These are phyloP conservation scores for Taphrina sp. DNA, from an alignment of 1,139 yeast species.

Conservation along the genomic window DNA sequence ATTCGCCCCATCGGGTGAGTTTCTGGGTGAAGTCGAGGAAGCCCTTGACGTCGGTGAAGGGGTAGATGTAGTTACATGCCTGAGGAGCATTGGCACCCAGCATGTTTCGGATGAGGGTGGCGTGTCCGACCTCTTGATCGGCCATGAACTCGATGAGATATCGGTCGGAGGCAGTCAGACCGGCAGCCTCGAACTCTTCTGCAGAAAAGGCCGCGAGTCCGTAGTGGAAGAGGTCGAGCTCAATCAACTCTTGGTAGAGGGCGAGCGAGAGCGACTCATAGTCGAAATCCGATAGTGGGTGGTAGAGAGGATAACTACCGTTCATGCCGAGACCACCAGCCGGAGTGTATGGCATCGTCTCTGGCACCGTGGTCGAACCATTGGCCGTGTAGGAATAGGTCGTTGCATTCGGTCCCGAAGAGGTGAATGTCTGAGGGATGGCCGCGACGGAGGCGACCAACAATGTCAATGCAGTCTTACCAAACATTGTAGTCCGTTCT, in stretches of 20 bases:
- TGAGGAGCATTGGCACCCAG: slow-evolving; percentile 35
- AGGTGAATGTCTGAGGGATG: slow-evolving; percentile 26
- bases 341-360: slow-evolving; percentile 35
- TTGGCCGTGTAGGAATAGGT: slow-evolving; percentile 33
- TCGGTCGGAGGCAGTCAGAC: slow-evolving; percentile 31
- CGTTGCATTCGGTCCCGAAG: slow-evolving; percentile 29
- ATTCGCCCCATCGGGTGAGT: slow-evolving; percentile 36
- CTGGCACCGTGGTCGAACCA: slow-evolving; percentile 30
- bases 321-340: slow-evolving; percentile 35
- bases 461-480: slow-evolving; percentile 5
- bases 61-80: slow-evolving; percentile 34
- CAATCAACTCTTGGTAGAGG: slow-evolving; percentile 36
- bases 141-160: slow-evolving; percentile 36
- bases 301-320: slow-evolving; percentile 33
- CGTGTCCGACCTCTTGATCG: slow-evolving; percentile 36
- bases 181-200: slow-evolving; percentile 35
- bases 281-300: slow-evolving; percentile 36
- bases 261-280: slow-evolving; percentile 35
- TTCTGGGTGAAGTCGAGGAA: slow-evolving; percentile 34
- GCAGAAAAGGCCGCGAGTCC: slow-evolving; percentile 35
- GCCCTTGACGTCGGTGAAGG: slow-evolving; percentile 33
- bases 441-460: slow-evolving; percentile 14
- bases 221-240: slow-evolving; percentile 35
- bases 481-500: slow-evolving; percentile 14
- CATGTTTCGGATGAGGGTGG: slow-evolving; percentile 34